phyloP scores from a whole-genome alignment of 2,329 filamentous ascomycete genomes.

The Aspergillus oerlinghausenensis region DNA sequence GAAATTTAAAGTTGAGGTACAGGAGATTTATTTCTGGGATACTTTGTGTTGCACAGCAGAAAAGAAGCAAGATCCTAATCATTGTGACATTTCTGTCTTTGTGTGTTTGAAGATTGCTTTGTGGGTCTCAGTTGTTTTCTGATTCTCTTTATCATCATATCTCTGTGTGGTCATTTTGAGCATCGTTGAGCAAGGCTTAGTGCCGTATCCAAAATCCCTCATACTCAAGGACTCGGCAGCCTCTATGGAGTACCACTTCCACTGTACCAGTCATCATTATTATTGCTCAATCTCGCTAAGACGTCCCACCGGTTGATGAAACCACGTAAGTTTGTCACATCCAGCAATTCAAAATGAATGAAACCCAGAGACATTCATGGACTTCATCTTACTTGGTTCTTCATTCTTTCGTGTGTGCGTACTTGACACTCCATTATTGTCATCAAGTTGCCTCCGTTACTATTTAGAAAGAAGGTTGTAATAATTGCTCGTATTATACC shows the following conservation, averaged over 20 bases:
- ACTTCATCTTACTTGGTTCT: not conserved
- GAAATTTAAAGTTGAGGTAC: not conserved
- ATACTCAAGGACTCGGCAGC: conserved; percentile 9
- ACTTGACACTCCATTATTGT: not conserved
- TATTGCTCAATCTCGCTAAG: not conserved
- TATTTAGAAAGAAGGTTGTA: not conserved
- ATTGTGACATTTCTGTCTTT: not conserved
- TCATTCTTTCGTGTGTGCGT: not conserved
- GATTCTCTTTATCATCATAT: not conserved
- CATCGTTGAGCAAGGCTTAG: conserved; percentile 4
- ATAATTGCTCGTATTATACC: not conserved
- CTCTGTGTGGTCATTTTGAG: not conserved
- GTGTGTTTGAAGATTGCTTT: not conserved
- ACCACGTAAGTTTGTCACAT: conserved; percentile 1
- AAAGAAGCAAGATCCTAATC: not conserved
- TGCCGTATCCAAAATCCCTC: conserved; percentile 16
- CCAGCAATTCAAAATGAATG: not conserved
- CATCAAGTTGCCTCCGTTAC: not conserved
- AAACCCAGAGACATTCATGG: not conserved
- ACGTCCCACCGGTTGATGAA: conserved; percentile 4
- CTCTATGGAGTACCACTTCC: conserved; percentile 7
- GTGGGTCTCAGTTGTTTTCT: not conserved
- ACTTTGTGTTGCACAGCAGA: not conserved
- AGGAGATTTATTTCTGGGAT: not conserved
- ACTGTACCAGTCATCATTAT: conserved; percentile 2